Evolutionary conservation across 75 land plant species (phyloP).

Genomic region (Pinus albicaulis): DNA sequence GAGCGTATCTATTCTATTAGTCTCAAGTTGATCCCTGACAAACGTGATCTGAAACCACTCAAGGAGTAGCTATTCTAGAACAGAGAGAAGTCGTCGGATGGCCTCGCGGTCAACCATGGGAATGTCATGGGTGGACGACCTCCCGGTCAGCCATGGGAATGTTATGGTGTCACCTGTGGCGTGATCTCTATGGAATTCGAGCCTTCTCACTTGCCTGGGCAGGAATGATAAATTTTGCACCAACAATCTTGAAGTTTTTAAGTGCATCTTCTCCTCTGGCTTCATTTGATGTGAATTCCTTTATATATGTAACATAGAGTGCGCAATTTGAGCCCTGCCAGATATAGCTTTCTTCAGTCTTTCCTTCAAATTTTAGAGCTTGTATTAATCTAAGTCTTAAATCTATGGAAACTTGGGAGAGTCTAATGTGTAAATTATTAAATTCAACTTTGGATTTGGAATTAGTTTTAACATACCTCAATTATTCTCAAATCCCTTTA

Average conservation of each 20-base stretch:
- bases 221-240: conserved; percentile 73
- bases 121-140: conserved; percentile 67
- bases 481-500: too few relatives aligned
- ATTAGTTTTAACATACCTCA: too few relatives aligned
- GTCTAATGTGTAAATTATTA: too few relatives aligned
- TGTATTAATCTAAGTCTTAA: background rate
- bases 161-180: conserved; percentile 54
- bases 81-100: conserved; percentile 19
- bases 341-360: background rate
- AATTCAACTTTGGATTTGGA: too few relatives aligned
- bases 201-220: conserved; percentile 66
- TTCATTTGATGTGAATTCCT: background rate
- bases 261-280: conserved; percentile 8
- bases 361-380: background rate
- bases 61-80: conserved; percentile 20
- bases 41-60: background rate
- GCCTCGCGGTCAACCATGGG: too few relatives aligned
- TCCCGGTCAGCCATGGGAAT: conserved; percentile 46
- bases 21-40: background rate
- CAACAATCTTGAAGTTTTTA: conserved; percentile 97
- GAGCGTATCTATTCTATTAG: too few relatives aligned
- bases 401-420: background rate
- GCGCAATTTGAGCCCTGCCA: background rate
- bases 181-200: conserved; percentile 62
- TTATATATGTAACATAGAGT: background rate